Evolutionary conservation across 2,329 filamentous ascomycete species (phyloP).

Genomic region (Claviceps africana): DNA sequence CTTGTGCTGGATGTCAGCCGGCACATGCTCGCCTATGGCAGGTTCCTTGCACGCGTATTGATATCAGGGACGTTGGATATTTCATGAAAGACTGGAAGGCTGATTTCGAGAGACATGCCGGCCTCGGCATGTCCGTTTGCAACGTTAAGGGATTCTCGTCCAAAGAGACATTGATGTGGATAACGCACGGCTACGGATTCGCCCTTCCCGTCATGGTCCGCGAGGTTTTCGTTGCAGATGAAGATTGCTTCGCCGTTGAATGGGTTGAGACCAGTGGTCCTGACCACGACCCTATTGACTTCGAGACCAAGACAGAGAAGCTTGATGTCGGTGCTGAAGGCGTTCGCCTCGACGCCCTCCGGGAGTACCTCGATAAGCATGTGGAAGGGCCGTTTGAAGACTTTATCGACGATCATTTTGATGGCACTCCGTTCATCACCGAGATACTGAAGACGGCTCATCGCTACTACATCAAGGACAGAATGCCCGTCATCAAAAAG

Average conservation of each 20-base stretch:
- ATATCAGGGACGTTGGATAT: constrained; percentile 96
- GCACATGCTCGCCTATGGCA: constrained; percentile 94
- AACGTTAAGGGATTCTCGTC: constrained; percentile 78
- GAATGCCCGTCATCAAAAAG: constrained; percentile 82
- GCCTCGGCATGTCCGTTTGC: constrained; percentile 74
- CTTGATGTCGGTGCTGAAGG: constrained; percentile 83
- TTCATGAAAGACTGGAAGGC: constrained; percentile 99
- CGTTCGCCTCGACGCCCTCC: constrained; percentile 64
- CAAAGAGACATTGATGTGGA: constrained; percentile 64
- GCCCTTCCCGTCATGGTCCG: constrained; percentile 85
- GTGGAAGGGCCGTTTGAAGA: constrained; percentile 84
- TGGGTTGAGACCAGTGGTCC: constrained; percentile 72
- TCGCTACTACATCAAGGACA: constrained; percentile 80
- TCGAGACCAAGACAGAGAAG: constrained; percentile 76
- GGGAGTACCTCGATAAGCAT: constrained; percentile 89
- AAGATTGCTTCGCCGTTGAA: constrained; percentile 83
- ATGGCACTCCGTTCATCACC: constrained; percentile 86
- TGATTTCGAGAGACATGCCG: constrained; percentile 84
- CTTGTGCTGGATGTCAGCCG: constrained; percentile 87
- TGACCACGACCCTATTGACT: constrained; percentile 59
- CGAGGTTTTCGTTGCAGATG: constrained; percentile 83
- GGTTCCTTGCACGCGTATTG: constrained; percentile 91
- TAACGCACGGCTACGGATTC: constrained; percentile 92
- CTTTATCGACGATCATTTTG: constrained; percentile 92
- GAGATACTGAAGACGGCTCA: constrained; percentile 94